Conservation (phyloP, 106 monocot species). For the Chionographis japonica region DNA sequence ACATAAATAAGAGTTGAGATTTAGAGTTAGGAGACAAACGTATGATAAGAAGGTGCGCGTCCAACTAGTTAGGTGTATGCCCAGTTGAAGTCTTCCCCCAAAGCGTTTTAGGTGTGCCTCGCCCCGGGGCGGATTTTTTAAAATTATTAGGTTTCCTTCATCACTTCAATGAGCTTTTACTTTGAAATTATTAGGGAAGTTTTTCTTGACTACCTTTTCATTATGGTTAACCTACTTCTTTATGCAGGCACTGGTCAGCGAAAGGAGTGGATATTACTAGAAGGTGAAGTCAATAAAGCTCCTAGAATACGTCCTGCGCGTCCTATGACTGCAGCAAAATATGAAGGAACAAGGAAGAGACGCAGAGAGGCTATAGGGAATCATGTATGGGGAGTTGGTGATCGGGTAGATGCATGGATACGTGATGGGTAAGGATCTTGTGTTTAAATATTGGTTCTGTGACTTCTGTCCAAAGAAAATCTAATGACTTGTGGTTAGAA, state of each 20-base stretch:
- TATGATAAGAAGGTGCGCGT: too few relatives aligned
- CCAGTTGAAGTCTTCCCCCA: too few relatives aligned
- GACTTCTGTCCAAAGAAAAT: neutral
- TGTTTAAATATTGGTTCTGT: conserved; percentile 8
- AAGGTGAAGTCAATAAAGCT: conserved; percentile 33
- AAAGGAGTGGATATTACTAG: conserved; percentile 81
- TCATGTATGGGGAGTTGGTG: conserved; percentile 62
- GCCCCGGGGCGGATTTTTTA: neutral
- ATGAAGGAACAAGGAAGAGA: conserved; percentile 72
- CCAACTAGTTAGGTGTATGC: too few relatives aligned
- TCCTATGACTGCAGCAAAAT: conserved; percentile 33
- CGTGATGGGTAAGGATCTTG: conserved; percentile 53
- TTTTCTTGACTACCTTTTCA: too few relatives aligned
- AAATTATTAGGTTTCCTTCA: too few relatives aligned
- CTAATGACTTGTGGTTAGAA: too few relatives aligned
- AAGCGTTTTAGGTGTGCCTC: neutral
- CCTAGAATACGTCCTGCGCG: conserved; percentile 76
- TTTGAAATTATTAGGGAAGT: too few relatives aligned
- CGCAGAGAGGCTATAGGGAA: conserved; percentile 48
- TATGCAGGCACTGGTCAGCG: conserved; percentile 48
- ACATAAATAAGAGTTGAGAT: too few relatives aligned
- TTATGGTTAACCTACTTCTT: neutral
- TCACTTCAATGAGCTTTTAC: too few relatives aligned
- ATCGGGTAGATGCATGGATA: conserved; percentile 80
- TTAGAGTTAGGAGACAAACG: too few relatives aligned